Conservation (phyloP, 2,329 filamentous ascomycete genomes). For the Alternaria conjuncta region DNA sequence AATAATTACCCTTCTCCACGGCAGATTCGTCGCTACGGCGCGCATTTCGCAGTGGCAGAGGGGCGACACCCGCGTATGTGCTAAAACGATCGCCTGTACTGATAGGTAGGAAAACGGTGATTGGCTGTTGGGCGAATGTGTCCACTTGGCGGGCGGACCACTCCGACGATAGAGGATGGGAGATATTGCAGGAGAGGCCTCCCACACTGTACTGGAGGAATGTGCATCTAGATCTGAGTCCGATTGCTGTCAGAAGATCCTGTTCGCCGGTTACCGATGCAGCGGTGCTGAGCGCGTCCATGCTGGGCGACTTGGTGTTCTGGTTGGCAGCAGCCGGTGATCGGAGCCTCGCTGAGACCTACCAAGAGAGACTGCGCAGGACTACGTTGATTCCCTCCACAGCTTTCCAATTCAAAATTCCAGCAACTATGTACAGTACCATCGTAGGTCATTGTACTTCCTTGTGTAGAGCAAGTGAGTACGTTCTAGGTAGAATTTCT, state of each 20-base stretch:
- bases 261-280: constrained; percentile 40
- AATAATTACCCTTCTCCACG: constrained; percentile 33
- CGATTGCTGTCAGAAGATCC: constrained; percentile 8
- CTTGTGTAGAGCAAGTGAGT: not conserved
- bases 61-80: constrained; percentile 31
- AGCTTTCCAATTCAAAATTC: not conserved
- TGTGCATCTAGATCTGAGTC: constrained; percentile 12
- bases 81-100: constrained; percentile 35
- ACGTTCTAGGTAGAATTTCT: not conserved
- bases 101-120: constrained; percentile 33
- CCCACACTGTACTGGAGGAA: constrained; percentile 22
- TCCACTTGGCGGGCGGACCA: constrained; percentile 35
- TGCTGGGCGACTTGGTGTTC: not conserved
- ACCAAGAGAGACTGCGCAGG: not conserved
- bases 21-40: constrained; percentile 20
- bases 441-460: not conserved
- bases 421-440: not conserved
- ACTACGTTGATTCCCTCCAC: not conserved
- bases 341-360: not conserved
- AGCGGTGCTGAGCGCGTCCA: constrained; percentile 11
- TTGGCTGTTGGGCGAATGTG: constrained; percentile 25
- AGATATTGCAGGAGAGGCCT: constrained; percentile 16
- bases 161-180: constrained; percentile 35
- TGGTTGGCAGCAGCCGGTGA: not conserved
- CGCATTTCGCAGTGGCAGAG: constrained; percentile 22